Conservation (phyloP, 2,329 filamentous ascomycete genomes). For the Raffaelea ambrosiae region DNA sequence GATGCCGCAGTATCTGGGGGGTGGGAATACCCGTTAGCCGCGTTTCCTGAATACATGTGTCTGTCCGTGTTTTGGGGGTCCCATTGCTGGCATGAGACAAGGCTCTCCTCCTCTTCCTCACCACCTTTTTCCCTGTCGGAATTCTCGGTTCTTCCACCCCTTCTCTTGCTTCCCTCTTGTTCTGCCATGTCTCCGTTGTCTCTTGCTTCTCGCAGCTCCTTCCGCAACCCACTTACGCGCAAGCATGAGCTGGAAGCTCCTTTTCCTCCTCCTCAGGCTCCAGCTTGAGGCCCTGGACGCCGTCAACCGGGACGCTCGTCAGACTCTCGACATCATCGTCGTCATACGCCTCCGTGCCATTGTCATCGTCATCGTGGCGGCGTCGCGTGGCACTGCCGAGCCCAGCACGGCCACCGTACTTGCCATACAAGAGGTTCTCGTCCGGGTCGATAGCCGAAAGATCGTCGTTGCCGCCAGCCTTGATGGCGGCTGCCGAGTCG, state of each 20-base stretch:
- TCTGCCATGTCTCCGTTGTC: too few relatives aligned
- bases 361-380: slow-evolving; percentile 80
- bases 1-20: slow-evolving; percentile 81
- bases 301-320: slow-evolving; percentile 73
- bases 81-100: too few relatives aligned
- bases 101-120: background rate
- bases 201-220: too few relatives aligned
- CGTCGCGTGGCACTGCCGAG: slow-evolving; percentile 42
- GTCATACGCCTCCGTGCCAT: slow-evolving; percentile 73
- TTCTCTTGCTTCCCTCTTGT: too few relatives aligned
- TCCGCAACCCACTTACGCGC: slow-evolving; percentile 59
- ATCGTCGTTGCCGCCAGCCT: slow-evolving; percentile 72
- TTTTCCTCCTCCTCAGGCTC: slow-evolving; percentile 68
- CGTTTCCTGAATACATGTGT: too few relatives aligned
- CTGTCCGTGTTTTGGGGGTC: too few relatives aligned
- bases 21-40: too few relatives aligned
- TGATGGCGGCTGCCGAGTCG: slow-evolving; percentile 78
- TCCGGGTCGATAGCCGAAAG: slow-evolving; percentile 64
- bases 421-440: slow-evolving; percentile 70
- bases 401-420: slow-evolving; percentile 52
- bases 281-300: slow-evolving; percentile 56
- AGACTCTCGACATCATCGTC: slow-evolving; percentile 72
- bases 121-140: too few relatives aligned
- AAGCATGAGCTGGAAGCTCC: slow-evolving; percentile 87
- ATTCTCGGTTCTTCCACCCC: too few relatives aligned